Base-by-base conservation (phyloP, 352 stramenopile species). In the Phytophthora cryptogea region DNA sequence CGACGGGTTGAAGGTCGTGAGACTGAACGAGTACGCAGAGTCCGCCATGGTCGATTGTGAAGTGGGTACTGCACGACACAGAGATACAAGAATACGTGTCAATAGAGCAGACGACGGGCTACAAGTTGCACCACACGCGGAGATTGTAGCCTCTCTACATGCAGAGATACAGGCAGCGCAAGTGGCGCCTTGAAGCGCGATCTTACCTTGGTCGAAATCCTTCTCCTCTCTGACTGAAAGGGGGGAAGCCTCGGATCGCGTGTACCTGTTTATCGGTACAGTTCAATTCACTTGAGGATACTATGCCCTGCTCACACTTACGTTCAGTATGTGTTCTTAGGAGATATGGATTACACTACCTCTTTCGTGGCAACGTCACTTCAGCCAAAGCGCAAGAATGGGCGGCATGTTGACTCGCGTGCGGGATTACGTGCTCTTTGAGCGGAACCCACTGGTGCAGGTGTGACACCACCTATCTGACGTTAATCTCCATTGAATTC, bases 1-100 rank as follows among this genome's bases (percentile, higher is more conserved):
- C 32, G 95, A 99, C 59, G 96, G 89, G 73, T 96, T 99, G 83
- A 99, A 99, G 55, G 97, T 99, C 65, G 98, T 99, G 51, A 99
- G 84, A 74, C 95, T 99, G 84, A 99, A 99, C 63, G 93, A 99
- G 74, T 99, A 99, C 49, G 94, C 93, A 53, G 95, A 98, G 82
- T 99, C 95, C 59, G 90, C 94, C 95, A 98, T 98, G 32, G 45
- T 87, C 41, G 33, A 63, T 63, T 71, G 16, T 52, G 37, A 31
- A 28, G 53, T 35, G 44, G 13, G n/a, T 45, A 62, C 59, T 69
- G 35, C 1, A 14, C 5, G 8, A 23, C 6, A 11, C 4, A 57
- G 11, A 9, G n/a, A 30, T 14, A 53, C 4, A 46, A 28, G 20
- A 10, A 3, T 20, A 31, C 27, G 39, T 2, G 41, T 68, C 14